A percentile compares a stretch with the other conserved stretches of the same genome.
These are phyloP conservation scores for Taiozyma sp. DNA, from an alignment of 1,139 yeast species.

Conservation along the genomic window DNA sequence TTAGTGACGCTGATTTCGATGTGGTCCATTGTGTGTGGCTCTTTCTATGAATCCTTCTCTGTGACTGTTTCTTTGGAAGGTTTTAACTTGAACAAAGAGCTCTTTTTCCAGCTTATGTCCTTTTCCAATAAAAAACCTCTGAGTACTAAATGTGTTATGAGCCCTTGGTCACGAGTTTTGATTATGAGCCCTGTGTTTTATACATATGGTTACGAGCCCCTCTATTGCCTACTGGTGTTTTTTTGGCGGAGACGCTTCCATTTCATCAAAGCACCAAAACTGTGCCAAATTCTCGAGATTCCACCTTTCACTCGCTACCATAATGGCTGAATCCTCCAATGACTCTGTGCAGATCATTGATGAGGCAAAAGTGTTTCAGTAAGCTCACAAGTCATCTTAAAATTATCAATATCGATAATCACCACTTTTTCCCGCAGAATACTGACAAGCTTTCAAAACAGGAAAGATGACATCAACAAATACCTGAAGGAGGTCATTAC, in stretches of 20 bases:
- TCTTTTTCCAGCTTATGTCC: too few relatives aligned
- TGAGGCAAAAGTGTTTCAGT: slow-evolving; percentile 63
- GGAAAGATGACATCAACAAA: slow-evolving; percentile 21
- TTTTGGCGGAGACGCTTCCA: too few relatives aligned
- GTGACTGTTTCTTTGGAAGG: too few relatives aligned
- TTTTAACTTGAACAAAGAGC: too few relatives aligned
- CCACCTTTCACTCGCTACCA: neutral
- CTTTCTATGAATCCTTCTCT: too few relatives aligned
- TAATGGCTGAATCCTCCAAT: neutral
- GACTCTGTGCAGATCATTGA: slow-evolving; percentile 68
- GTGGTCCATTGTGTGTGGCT: slow-evolving; percentile 1
- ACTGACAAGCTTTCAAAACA: neutral
- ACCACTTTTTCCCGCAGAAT: neutral
- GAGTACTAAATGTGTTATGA: too few relatives aligned
- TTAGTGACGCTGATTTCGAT: slow-evolving; percentile 9
- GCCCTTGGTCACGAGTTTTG: too few relatives aligned
- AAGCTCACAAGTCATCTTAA: slow-evolving; percentile 3
- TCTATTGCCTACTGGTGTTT: neutral
- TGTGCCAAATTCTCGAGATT: neutral
- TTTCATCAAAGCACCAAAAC: neutral
- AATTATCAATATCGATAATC: neutral
- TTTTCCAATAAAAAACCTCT: too few relatives aligned
- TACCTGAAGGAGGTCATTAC: slow-evolving; percentile 29
- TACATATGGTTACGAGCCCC: neutral
- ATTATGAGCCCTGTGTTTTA: too few relatives aligned